Conservation (phyloP, 306 rosid genomes). For the Vigna nakashimae region DNA sequence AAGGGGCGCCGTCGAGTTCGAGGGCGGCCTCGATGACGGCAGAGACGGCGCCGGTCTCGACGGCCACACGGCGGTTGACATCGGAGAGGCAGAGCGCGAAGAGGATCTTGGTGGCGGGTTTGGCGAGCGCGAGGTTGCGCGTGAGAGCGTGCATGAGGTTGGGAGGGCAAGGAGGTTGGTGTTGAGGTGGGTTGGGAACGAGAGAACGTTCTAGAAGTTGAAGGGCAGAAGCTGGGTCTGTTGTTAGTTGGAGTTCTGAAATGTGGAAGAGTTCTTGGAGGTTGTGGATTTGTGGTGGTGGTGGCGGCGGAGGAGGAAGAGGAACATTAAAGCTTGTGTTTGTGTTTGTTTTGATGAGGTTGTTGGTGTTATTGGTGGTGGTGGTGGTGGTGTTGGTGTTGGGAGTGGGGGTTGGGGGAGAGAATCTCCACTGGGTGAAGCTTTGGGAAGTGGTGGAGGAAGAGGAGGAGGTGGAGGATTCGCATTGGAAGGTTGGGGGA, state of each 20-base stretch:
- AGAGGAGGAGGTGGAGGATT: constrained; percentile 68
- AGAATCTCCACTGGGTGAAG: constrained; percentile 93
- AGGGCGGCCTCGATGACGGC: constrained; percentile 72
- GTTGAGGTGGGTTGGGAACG: constrained; percentile 76
- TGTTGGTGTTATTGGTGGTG: not conserved
- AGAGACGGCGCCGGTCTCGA: constrained; percentile 76
- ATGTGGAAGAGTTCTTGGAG: constrained; percentile 79
- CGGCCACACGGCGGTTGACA: constrained; percentile 79
- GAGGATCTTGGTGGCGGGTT: constrained; percentile 63
- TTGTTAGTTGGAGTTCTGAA: constrained; percentile 71
- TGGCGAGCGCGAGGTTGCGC: constrained; percentile 53
- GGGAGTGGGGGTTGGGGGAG: constrained; percentile 56
- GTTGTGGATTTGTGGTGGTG: constrained; percentile 37
- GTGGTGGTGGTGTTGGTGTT: constrained; percentile 32
- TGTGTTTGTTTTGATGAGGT: not conserved
- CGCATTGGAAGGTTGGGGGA: constrained; percentile 47
- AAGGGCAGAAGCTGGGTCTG: constrained; percentile 65
- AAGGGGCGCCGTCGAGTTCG: constrained; percentile 74
- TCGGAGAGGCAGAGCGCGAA: constrained; percentile 85
- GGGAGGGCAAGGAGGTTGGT: constrained; percentile 78
- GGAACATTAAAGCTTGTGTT: constrained; percentile 15
- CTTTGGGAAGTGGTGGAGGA: constrained; percentile 89
- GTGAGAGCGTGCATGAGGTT: constrained; percentile 70
- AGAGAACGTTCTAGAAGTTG: constrained; percentile 83
- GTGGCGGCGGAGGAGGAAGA: constrained; percentile 31